phyloP scores from a whole-genome alignment of 352 stramenopile species.

The Lagenidium sp. region DNA sequence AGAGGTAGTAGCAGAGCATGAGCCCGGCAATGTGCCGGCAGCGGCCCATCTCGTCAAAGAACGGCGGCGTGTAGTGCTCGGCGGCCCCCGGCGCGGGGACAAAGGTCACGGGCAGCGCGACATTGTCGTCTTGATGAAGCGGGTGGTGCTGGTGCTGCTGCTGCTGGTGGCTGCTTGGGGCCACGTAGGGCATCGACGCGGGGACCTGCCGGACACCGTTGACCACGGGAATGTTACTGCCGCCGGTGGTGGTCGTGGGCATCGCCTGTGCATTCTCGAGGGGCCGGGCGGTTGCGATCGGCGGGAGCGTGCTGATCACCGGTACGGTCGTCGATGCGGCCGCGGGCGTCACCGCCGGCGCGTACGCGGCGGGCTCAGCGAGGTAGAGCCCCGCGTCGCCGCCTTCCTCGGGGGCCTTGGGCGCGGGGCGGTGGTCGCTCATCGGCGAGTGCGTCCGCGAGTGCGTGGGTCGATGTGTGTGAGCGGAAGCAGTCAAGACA shows the following conservation, averaged over 20 bases:
- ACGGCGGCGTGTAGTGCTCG: constrained; percentile 9
- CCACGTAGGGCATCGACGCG: neutral
- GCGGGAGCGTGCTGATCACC: constrained; percentile 11
- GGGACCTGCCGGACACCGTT: constrained; percentile 11
- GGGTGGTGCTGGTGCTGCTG: constrained; percentile 2
- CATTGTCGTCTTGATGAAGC: no score
- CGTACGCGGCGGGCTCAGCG: constrained; percentile 2
- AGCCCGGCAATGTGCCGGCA: constrained; percentile 46
- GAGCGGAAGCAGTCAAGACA: no score
- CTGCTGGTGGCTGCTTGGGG: neutral
- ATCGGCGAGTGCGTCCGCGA: neutral
- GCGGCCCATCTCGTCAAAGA: constrained; percentile 51
- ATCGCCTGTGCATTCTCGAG: neutral
- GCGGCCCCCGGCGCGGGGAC: constrained; percentile 7
- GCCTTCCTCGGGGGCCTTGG: neutral
- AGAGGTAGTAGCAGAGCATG: constrained; percentile 62
- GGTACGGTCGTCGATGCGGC: constrained; percentile 2
- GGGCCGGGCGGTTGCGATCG: constrained; percentile 12
- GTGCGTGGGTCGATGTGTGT: no score
- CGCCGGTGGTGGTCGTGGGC: neutral
- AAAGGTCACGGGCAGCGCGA: constrained; percentile 8
- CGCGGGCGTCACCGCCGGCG: constrained; percentile 4
- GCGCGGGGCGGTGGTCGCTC: neutral
- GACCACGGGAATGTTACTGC: constrained; percentile 13
- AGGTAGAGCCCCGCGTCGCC: neutral